A percentile compares a stretch with the other conserved stretches of the same genome.
Conservation (phyloP, 2,329 filamentous ascomycete species). For the Tolypocladium endophyticum region DNA sequence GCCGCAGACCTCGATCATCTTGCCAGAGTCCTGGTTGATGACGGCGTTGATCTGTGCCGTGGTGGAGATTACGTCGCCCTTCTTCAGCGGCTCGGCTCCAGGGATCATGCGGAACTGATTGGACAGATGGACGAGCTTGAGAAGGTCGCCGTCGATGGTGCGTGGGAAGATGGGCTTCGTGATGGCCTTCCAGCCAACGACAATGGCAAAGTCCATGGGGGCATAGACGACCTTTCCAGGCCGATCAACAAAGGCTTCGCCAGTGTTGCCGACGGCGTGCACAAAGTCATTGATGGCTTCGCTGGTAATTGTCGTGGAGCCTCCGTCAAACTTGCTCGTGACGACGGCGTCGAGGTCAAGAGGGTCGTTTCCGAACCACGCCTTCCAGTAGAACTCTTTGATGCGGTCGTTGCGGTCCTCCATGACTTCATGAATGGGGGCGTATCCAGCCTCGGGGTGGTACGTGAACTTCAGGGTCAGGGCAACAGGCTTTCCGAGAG, state of each 20-base stretch:
- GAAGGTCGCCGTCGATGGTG: constrained; percentile 86
- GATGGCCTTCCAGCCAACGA: constrained; percentile 98
- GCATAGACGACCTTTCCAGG: constrained; percentile 90
- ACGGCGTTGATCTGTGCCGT: constrained; percentile 95
- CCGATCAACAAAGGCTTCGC: constrained; percentile 92
- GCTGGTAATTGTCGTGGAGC: constrained; percentile 73
- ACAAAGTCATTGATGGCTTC: constrained; percentile 97
- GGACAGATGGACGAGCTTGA: constrained; percentile 93
- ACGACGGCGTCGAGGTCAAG: constrained; percentile 78
- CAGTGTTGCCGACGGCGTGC: constrained; percentile 96
- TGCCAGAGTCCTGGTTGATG: constrained; percentile 94
- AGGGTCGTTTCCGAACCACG: constrained; percentile 87
- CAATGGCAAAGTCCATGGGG: constrained; percentile 97
- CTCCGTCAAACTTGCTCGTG: constrained; percentile 82
- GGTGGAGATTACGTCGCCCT: constrained; percentile 85
- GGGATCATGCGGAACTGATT: constrained; percentile 98
- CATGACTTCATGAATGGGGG: constrained; percentile 97
- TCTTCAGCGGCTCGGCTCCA: constrained; percentile 87
- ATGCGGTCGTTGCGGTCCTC: constrained; percentile 90
- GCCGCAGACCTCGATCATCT: constrained; percentile 99
- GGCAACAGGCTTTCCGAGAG: constrained; percentile 69
- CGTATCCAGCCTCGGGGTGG: constrained; percentile 89
- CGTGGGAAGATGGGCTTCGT: constrained; percentile 98
- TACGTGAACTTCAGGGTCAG: constrained; percentile 85
- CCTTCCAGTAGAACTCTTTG: constrained; percentile 98